Conservation (phyloP, 768 basidiomycete species). For the Serendipita indica region DNA sequence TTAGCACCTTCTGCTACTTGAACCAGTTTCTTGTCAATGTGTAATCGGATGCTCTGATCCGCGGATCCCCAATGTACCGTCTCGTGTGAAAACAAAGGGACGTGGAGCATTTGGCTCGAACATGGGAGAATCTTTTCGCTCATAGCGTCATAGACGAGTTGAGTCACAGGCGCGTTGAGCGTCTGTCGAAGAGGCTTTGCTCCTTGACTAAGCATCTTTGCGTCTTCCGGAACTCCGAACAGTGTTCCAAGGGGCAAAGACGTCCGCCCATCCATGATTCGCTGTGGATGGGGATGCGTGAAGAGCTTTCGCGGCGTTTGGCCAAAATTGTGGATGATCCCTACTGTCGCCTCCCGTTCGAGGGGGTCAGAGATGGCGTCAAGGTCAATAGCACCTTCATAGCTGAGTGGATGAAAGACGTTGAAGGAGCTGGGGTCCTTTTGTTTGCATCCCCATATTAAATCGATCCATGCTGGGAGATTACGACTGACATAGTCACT, state of each 20-base stretch:
- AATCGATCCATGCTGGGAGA: conserved; percentile 81
- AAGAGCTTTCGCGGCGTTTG: conserved; percentile 88
- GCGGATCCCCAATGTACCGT: conserved; percentile 48
- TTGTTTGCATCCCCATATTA: conserved; percentile 85
- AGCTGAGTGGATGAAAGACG: conserved; percentile 85
- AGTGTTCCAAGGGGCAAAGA: conserved; percentile 55
- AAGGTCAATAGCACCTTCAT: conserved; percentile 81
- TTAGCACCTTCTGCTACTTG: conserved; percentile 64
- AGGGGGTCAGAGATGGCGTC: conserved; percentile 74
- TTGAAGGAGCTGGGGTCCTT: conserved; percentile 62
- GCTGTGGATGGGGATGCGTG: conserved; percentile 52
- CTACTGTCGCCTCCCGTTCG: conserved; percentile 83
- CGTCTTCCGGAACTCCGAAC: conserved; percentile 76
- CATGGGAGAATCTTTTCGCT: conserved; percentile 48
- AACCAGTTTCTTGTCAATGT: conserved; percentile 52
- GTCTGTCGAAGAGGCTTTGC: conserved; percentile 42
- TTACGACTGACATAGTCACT: conserved; percentile 74
- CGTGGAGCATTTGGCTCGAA: conserved; percentile 38
- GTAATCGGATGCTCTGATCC: conserved; percentile 35
- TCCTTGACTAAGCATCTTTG: conserved; percentile 48
- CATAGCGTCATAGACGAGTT: conserved; percentile 42
- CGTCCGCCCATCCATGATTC: conserved; percentile 55
- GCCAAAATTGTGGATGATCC: conserved; percentile 93
- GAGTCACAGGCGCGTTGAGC: conserved; percentile 30
- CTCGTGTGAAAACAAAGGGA: conserved; percentile 50